These are phyloP conservation scores for Fomitopsis schrenkii DNA, from an alignment of 1,284 basidiomycete species.

Conservation along the genomic window DNA sequence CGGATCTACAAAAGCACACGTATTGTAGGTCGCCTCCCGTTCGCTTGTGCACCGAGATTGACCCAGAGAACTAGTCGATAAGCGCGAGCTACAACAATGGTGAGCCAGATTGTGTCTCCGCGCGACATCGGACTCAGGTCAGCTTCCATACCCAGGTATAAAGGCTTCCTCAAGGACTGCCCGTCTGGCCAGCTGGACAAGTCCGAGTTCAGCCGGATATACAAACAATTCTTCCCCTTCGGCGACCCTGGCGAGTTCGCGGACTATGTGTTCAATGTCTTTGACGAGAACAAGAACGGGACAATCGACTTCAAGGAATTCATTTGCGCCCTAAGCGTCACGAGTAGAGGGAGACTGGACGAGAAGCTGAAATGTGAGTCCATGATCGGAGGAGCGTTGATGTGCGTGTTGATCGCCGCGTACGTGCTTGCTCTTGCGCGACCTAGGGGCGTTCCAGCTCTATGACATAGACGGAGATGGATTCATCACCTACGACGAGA, in stretches of 20 bases:
- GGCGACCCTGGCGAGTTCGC: slow-evolving; percentile 97
- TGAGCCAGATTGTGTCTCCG: slow-evolving; percentile 24
- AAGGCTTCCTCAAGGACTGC: slow-evolving; percentile 98
- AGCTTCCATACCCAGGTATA: slow-evolving; percentile 67
- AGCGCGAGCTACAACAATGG: slow-evolving; percentile 99
- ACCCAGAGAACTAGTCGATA: slow-evolving; percentile 74
- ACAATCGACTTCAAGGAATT: slow-evolving; percentile 99
- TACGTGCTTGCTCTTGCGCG: slow-evolving; percentile 10
- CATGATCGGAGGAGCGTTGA: background rate
- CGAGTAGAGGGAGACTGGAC: slow-evolving; percentile 89
- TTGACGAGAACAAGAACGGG: slow-evolving; percentile 94
- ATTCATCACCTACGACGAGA: slow-evolving; percentile 96
- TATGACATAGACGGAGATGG: slow-evolving; percentile 99
- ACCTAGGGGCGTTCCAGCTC: slow-evolving; percentile 95
- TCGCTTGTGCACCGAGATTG: slow-evolving; percentile 11
- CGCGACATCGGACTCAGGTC: slow-evolving; percentile 10
- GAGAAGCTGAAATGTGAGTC: slow-evolving; percentile 97
- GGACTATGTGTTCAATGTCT: slow-evolving; percentile 98
- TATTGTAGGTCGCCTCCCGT: slow-evolving; percentile 71
- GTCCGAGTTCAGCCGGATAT: slow-evolving; percentile 95
- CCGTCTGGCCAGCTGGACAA: slow-evolving; percentile 97
- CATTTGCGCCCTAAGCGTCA: slow-evolving; percentile 96
- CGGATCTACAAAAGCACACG: slow-evolving; percentile 96
- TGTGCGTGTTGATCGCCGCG: background rate
- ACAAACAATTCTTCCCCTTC: slow-evolving; percentile 99